Percentiles rank a stretch among this genome's conserved stretches.
phyloP scores from a whole-genome alignment of 2,329 filamentous ascomycete species.

The Xylaria sp. region DNA sequence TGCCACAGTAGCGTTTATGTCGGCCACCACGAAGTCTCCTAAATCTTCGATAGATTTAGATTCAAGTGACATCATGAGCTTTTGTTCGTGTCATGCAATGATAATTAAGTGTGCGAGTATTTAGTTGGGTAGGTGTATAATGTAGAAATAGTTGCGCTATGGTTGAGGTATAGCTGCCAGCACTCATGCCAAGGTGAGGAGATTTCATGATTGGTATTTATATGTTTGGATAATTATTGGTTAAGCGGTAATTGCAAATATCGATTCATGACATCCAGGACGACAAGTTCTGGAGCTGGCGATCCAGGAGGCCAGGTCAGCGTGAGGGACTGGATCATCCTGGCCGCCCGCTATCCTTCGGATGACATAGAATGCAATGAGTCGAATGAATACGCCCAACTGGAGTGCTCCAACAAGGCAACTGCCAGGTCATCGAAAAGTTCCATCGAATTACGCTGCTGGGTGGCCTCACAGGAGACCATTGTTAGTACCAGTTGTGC shows the following conservation, averaged over 20 bases:
- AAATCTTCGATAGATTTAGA: conserved; percentile 4
- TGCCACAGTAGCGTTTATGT: conserved; percentile 15
- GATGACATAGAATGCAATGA: neutral
- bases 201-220: conserved; percentile 6
- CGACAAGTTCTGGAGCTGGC: neutral
- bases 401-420: neutral
- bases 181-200: neutral
- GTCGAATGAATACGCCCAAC: neutral
- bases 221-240: neutral
- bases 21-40: conserved; percentile 12
- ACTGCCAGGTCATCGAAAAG: neutral
- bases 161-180: neutral
- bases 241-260: neutral
- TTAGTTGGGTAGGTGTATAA: neutral
- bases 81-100: neutral
- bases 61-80: conserved; percentile 7
- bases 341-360: neutral
- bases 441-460: conserved; percentile 2
- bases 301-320: neutral
- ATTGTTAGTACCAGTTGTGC: conserved; percentile 24
- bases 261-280: neutral
- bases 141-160: neutral
- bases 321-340: neutral
- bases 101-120: neutral
- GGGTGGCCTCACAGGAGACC: conserved; percentile 2